Base-by-base conservation (phyloP, 1,139 yeast genomes). In the Debaryomyces nepalensis region DNA sequence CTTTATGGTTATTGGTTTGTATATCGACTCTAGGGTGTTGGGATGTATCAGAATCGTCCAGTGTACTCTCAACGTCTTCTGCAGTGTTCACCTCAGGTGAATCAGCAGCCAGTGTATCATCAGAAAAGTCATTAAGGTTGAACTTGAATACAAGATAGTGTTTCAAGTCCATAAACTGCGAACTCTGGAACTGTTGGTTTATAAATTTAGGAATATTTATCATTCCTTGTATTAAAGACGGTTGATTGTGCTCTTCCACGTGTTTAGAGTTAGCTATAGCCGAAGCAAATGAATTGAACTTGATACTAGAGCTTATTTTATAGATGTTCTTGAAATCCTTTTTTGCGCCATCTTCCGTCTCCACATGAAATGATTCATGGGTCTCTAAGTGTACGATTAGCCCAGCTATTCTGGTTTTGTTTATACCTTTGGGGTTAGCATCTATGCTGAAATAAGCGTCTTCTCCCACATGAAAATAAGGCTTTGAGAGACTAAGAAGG, bases 391-490 rank as follows among this genome's bases (percentile, higher is more conserved):
- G 68, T 4, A 55, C 61, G 4, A 66, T 56, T 18, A 64, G 43
- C 1, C 79, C 77, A 1, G 63, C 64, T 3, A 70, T 59, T 34
- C 61, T 62, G 3, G 66, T 57, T 4, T 42, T 41, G 4, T 53
- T 44, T 9, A 39, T 42, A 9, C 49, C 54, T 5, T 41, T 42
- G 2, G 62, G 60, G 37, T 50, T 54, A 16, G 59, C 47, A 37
- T 66, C 61, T 7, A 77, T 53, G 0, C 62, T 55, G 33, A 76
- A 61, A 43, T 67, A 67, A 7, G 79, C 62, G 43, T 75, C 77
- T 27, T 79, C 84, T 1, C 82, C 79, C 8, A 73, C 50, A 41
- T 73, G 75, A 50, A 69, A 79, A 45, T 71, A 71, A 1, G 77
- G 70, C 47, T 75, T 73, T 2, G 73, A 58, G n/a, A 66, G 42